Evolutionary conservation across 2,329 filamentous ascomycete species (phyloP).

Genomic region (Cercospora brassicicola): DNA sequence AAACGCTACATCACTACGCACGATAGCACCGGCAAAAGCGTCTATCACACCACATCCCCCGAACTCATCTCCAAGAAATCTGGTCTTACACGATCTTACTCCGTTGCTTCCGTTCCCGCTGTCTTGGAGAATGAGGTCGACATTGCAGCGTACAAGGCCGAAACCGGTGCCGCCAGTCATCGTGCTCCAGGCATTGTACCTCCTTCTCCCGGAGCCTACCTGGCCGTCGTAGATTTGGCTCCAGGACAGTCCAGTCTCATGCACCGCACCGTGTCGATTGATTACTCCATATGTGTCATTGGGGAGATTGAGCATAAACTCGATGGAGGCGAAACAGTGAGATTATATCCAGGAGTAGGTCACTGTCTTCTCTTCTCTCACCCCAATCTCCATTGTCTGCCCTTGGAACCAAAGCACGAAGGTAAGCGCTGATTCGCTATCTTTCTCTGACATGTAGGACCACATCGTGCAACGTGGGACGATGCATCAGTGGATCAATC

Average conservation of each 20-base stretch:
- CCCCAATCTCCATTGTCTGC: too few relatives aligned
- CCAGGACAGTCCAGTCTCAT: slow-evolving; percentile 26
- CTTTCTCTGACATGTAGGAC: slow-evolving; percentile 15
- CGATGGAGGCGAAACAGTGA: slow-evolving; percentile 27
- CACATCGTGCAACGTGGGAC: slow-evolving; percentile 30
- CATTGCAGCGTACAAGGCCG: slow-evolving; percentile 25
- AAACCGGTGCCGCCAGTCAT: slow-evolving; percentile 22
- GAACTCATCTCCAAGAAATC: slow-evolving; percentile 21
- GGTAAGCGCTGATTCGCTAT: slow-evolving; percentile 6
- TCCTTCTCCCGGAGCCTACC: slow-evolving; percentile 23
- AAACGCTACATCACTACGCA: slow-evolving; percentile 31
- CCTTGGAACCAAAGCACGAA: too few relatives aligned
- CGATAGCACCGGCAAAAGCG: slow-evolving; percentile 24
- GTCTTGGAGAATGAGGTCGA: slow-evolving; percentile 23
- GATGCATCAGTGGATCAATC: slow-evolving; percentile 28
- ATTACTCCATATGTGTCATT: slow-evolving; percentile 25
- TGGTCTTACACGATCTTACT: slow-evolving; percentile 24
- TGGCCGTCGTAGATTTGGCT: slow-evolving; percentile 27
- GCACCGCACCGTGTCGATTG: slow-evolving; percentile 29
- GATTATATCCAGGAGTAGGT: slow-evolving; percentile 27
- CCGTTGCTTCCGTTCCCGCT: slow-evolving; percentile 25
- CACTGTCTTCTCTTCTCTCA: too few relatives aligned
- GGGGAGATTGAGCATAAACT: slow-evolving; percentile 30
- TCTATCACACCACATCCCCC: slow-evolving; percentile 25
- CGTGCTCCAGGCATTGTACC: slow-evolving; percentile 20